These are phyloP conservation scores for Stagonosporopsis cucurbitacearum DNA, from an alignment of 2,329 filamentous ascomycete species.

Conservation along the genomic window DNA sequence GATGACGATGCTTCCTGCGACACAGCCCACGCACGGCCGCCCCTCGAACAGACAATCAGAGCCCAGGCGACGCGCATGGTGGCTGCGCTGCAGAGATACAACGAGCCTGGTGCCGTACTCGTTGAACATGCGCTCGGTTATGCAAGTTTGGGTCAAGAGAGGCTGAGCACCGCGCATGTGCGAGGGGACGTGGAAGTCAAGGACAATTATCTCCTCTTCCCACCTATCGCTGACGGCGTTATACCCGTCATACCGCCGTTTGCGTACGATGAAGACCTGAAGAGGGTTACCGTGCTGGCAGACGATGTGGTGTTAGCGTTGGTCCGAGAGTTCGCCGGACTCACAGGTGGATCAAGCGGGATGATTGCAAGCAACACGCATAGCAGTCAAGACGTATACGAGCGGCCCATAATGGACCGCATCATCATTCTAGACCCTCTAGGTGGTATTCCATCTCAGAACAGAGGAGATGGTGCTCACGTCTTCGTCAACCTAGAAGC, in stretches of 20 bases:
- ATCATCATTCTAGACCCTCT: constrained; percentile 87
- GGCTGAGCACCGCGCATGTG: constrained; percentile 43
- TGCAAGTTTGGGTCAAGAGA: constrained; percentile 41
- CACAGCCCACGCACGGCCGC: constrained; percentile 37
- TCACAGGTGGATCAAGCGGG: constrained; percentile 51
- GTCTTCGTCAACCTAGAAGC: constrained; percentile 94
- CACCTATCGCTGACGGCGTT: constrained; percentile 70
- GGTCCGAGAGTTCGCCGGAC: constrained; percentile 74
- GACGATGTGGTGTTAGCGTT: constrained; percentile 77
- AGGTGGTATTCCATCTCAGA: constrained; percentile 78
- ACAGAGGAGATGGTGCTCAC: constrained; percentile 68
- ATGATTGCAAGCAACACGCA: constrained; percentile 14
- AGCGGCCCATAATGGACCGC: constrained; percentile 68
- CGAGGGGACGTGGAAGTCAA: constrained; percentile 50
- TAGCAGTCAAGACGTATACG: constrained; percentile 28
- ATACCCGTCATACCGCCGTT: constrained; percentile 74
- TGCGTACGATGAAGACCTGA: constrained; percentile 61
- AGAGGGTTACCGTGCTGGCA: constrained; percentile 56
- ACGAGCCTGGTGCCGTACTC: constrained; percentile 70
- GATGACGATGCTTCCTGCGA: constrained; percentile 49
- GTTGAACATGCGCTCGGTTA: constrained; percentile 64
- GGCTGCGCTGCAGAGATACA: constrained; percentile 74
- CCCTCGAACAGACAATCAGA: constrained; percentile 53
- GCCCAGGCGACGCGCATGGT: constrained; percentile 76
- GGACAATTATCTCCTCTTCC: constrained; percentile 62